Percentiles rank a stretch among this genome's conserved stretches.
Conservation (phyloP, 2,329 filamentous ascomycete genomes). For the Orbilia brochopaga region DNA sequence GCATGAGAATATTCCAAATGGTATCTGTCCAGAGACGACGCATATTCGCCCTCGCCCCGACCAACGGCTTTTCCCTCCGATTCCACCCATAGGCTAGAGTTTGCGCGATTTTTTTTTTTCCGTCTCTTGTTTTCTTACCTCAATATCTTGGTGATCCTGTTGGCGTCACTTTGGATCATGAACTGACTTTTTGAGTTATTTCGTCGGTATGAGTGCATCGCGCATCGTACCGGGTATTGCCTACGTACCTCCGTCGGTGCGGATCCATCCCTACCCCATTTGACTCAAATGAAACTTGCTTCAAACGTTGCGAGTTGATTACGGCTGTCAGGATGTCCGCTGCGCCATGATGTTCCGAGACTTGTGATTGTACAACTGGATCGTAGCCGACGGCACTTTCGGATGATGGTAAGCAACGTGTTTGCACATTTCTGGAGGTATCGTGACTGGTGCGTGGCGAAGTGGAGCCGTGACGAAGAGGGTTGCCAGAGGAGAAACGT, state of each 20-base stretch:
- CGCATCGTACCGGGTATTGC: background rate
- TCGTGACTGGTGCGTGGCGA: slow-evolving; percentile 1
- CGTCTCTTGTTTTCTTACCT: slow-evolving; percentile 1
- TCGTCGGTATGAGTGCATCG: slow-evolving; percentile 19
- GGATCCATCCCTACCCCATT: background rate
- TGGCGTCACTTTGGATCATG: slow-evolving; percentile 29
- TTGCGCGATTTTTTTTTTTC: slow-evolving; percentile 41
- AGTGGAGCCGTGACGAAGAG: background rate
- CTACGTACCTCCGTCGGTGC: background rate
- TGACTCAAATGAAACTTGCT: slow-evolving; percentile 25
- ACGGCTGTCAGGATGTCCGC: background rate
- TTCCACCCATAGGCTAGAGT: slow-evolving; percentile 8
- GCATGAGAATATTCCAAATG: background rate
- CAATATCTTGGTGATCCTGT: background rate
- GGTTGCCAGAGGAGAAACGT: background rate
- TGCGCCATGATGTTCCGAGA: slow-evolving; percentile 19
- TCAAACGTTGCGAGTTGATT: slow-evolving; percentile 26
- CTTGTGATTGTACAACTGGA: slow-evolving; percentile 12
- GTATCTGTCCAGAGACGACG: slow-evolving; percentile 1
- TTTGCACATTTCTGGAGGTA: slow-evolving; percentile 32
- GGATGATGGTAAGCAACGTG: slow-evolving; percentile 31
- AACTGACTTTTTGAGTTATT: slow-evolving; percentile 28
- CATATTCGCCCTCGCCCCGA: slow-evolving; percentile 14
- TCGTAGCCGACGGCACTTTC: slow-evolving; percentile 20
- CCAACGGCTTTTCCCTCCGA: slow-evolving; percentile 10